Evolutionary conservation across 331 rosid genomes (phyloP).

Genomic region (Quercus tomentella): DNA sequence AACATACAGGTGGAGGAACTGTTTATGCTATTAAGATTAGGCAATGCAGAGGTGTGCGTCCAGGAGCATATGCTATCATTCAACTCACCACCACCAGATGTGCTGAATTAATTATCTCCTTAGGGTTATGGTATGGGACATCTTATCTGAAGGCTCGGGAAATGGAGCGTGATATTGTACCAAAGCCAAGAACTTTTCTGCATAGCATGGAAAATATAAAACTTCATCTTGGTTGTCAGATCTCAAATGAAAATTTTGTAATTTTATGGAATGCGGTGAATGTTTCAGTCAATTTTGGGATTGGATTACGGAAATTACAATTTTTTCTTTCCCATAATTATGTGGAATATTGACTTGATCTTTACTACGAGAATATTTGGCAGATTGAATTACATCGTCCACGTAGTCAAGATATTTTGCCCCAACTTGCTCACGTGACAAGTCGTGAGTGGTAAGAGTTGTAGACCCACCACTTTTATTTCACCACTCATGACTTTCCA

Average conservation of each 20-base stretch:
- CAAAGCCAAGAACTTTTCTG: constrained; percentile 46
- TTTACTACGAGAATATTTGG: constrained; percentile 73
- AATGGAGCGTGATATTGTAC: constrained; percentile 33
- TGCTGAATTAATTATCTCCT: constrained; percentile 38
- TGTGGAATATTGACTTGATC: constrained; percentile 51
- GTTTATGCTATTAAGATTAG: constrained; percentile 57
- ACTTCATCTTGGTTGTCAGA: constrained; percentile 65
- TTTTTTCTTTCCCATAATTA: constrained; percentile 22
- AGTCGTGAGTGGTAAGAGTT: too few relatives aligned
- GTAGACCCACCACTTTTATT: too few relatives aligned
- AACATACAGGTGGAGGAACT: constrained; percentile 50
- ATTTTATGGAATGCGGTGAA: constrained; percentile 32
- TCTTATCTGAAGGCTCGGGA: constrained; percentile 32
- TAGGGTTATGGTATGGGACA: constrained; percentile 31
- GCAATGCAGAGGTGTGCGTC: constrained; percentile 11
- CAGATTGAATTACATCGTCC: constrained; percentile 56
- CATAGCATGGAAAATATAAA: constrained; percentile 36
- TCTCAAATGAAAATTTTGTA: constrained; percentile 39
- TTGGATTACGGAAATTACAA: constrained; percentile 45
- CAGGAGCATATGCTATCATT: constrained; percentile 55
- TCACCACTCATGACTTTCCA: too few relatives aligned
- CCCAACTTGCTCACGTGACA: too few relatives aligned
- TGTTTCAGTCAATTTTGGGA: constrained; percentile 52
- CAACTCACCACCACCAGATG: constrained; percentile 39
- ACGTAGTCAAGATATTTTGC: constrained; percentile 13